phyloP scores from a whole-genome alignment of 768 basidiomycete genomes.

The Tylopilus subfusipes region DNA sequence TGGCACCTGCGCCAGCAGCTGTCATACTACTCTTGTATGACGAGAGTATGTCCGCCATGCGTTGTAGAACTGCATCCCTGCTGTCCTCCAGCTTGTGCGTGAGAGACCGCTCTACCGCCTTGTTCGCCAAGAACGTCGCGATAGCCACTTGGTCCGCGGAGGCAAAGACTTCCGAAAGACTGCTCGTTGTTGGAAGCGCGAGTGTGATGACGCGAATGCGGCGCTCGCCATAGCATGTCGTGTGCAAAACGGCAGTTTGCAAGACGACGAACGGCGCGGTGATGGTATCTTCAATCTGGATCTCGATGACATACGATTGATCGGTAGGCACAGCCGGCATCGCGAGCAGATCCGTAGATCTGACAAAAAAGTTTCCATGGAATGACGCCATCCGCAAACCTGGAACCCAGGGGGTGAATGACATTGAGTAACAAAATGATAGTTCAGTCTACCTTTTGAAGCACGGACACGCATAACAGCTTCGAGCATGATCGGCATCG shows the following conservation, averaged over 20 bases:
- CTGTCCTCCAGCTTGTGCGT: slow-evolving; percentile 87
- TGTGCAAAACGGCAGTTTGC: slow-evolving; percentile 93
- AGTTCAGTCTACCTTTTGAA: slow-evolving; percentile 66
- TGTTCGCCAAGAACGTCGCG: slow-evolving; percentile 80
- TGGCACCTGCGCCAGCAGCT: slow-evolving; percentile 87
- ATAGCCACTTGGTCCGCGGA: slow-evolving; percentile 89
- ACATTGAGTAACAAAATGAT: background rate
- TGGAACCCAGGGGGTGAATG: slow-evolving; percentile 23
- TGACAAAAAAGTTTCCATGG: slow-evolving; percentile 98
- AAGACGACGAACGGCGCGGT: slow-evolving; percentile 88
- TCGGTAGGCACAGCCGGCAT: slow-evolving; percentile 97
- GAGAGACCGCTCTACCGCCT: slow-evolving; percentile 86
- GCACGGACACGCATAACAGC: slow-evolving; percentile 98
- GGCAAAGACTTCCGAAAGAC: slow-evolving; percentile 83
- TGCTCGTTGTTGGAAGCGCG: slow-evolving; percentile 84
- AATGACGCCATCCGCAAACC: slow-evolving; percentile 94
- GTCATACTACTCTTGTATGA: slow-evolving; percentile 98
- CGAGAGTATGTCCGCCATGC: slow-evolving; percentile 76
- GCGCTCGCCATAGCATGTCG: slow-evolving; percentile 89
- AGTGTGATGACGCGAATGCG: slow-evolving; percentile 88
- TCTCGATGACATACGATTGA: slow-evolving; percentile 92
- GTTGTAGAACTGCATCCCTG: slow-evolving; percentile 79
- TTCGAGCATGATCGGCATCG: slow-evolving; percentile 93
- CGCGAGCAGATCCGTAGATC: slow-evolving; percentile 93
- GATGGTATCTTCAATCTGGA: slow-evolving; percentile 93